Percentiles rank a stretch among this genome's conserved stretches.
Conservation (phyloP, 495 filamentous ascomycete genomes). For the Penicillium coffeae region DNA sequence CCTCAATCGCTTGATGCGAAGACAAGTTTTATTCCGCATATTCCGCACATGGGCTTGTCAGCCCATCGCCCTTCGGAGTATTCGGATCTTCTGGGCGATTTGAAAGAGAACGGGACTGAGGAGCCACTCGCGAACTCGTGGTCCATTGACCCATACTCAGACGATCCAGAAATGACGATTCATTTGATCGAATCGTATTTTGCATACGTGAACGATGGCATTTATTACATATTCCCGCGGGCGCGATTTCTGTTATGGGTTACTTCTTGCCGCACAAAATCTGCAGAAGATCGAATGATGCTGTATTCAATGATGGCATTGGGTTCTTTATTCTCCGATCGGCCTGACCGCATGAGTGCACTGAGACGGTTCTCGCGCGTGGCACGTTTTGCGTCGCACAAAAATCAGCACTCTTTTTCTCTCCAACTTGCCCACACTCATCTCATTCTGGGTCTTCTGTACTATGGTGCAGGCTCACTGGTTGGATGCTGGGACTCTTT, state of each 20-base stretch:
- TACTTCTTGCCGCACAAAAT: conserved; percentile 48
- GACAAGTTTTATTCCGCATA: too few species aligned
- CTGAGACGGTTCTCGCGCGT: conserved; percentile 52
- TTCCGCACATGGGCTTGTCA: too few species aligned
- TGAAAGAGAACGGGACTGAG: conserved; percentile 27
- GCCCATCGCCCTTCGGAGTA: conserved; percentile 25
- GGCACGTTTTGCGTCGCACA: conserved; percentile 55
- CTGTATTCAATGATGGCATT: conserved; percentile 62
- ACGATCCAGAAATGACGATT: conserved; percentile 42
- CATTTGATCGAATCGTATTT: conserved; percentile 57
- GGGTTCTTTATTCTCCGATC: conserved; percentile 54
- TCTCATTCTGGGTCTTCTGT: conserved; percentile 61
- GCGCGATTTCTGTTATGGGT: conserved; percentile 51
- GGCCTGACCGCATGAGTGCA: conserved; percentile 42
- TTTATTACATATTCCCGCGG: conserved; percentile 57
- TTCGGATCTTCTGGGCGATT: conserved; percentile 31
- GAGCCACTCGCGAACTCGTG: conserved; percentile 54
- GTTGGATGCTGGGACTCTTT: conserved; percentile 57
- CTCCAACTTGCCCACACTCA: conserved; percentile 61
- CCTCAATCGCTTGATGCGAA: conserved; percentile 14
- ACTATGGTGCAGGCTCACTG: conserved; percentile 52
- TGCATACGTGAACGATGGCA: conserved; percentile 46
- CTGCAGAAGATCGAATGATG: conserved; percentile 64
- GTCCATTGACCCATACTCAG: conserved; percentile 61
- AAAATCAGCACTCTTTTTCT: conserved; percentile 45